A percentile compares a stretch with the other conserved stretches of the same genome.
Evolutionary conservation across 2,329 filamentous ascomycete species (phyloP).

Genomic region (Fusarium equiseti): DNA sequence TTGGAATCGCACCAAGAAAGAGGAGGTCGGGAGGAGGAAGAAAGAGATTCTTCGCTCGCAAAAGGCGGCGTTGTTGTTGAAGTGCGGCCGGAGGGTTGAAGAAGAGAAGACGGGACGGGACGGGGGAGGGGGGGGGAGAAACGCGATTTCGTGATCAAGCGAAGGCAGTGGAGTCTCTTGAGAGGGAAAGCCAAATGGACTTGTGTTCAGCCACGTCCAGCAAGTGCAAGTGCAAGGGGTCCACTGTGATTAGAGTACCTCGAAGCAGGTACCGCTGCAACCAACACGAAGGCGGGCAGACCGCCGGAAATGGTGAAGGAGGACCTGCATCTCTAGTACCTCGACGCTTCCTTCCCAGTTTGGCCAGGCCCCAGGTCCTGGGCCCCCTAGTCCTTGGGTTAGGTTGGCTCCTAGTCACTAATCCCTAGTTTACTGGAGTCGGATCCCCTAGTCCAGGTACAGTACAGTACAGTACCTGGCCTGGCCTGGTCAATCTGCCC

Average conservation of each 20-base stretch:
- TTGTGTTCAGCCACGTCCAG: conserved; percentile 47
- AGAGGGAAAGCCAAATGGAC: conserved; percentile 44
- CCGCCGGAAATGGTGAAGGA: conserved; percentile 40
- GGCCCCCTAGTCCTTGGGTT: conserved; percentile 21
- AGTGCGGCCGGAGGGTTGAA: conserved; percentile 43
- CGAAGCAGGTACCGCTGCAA: conserved; percentile 33
- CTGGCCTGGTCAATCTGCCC: conserved; percentile 30
- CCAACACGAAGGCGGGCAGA: conserved; percentile 26
- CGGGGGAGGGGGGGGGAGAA: conserved; percentile 40
- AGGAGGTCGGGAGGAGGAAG: conserved; percentile 45
- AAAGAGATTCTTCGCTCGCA: conserved; percentile 47
- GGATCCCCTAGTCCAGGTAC: conserved; percentile 15
- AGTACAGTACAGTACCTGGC: conserved; percentile 12
- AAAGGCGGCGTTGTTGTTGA: conserved; percentile 42
- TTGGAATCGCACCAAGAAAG: conserved; percentile 67
- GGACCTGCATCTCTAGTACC: conserved; percentile 38
- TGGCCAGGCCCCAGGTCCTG: conserved; percentile 27
- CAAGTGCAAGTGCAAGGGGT: conserved; percentile 41
- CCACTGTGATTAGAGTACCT: conserved; percentile 38
- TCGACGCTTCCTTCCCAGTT: conserved; percentile 34
- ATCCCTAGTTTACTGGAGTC: conserved; percentile 14
- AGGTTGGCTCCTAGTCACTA: conserved; percentile 22
- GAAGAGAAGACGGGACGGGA: conserved; percentile 45
- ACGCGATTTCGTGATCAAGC: conserved; percentile 48
- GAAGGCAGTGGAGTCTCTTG: conserved; percentile 26